Evolutionary conservation across 116 monocot genomes (phyloP).

Genomic region (Iris pallida): DNA sequence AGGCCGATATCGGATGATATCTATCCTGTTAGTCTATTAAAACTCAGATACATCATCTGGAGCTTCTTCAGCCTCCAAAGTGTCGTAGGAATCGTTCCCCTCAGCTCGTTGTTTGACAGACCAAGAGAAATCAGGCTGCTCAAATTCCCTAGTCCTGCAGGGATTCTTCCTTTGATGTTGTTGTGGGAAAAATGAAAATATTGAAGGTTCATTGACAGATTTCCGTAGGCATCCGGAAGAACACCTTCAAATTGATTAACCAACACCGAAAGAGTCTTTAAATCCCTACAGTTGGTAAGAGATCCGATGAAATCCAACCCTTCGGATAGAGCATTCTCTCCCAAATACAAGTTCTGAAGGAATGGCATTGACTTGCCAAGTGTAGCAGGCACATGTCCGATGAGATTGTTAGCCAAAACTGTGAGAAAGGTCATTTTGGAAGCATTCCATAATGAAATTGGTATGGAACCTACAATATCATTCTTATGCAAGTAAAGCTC

Average conservation of each 20-base stretch:
- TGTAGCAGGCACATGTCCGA: no score
- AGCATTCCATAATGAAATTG: no score
- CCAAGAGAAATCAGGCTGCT: neutral
- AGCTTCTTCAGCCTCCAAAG: no score
- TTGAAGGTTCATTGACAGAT: neutral
- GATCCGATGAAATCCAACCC: neutral
- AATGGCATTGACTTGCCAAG: neutral
- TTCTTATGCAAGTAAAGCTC: no score
- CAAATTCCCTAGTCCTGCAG: neutral
- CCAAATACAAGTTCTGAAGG: neutral
- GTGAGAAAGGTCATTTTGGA: no score
- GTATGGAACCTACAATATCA: no score
- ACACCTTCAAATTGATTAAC: neutral
- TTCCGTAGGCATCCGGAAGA: neutral
- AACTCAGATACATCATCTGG: no score
- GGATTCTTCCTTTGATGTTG: neutral
- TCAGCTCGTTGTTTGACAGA: neutral
- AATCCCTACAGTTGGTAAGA: conserved; percentile 1
- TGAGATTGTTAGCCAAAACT: no score
- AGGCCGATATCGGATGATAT: no score
- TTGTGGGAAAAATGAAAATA: neutral
- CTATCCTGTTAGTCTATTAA: no score
- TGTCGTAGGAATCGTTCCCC: no score
- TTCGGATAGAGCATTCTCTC: neutral
- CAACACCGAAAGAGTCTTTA: neutral